These are phyloP conservation scores for Gyromitra esculenta DNA, from an alignment of 2,329 filamentous ascomycete species.

Conservation along the genomic window DNA sequence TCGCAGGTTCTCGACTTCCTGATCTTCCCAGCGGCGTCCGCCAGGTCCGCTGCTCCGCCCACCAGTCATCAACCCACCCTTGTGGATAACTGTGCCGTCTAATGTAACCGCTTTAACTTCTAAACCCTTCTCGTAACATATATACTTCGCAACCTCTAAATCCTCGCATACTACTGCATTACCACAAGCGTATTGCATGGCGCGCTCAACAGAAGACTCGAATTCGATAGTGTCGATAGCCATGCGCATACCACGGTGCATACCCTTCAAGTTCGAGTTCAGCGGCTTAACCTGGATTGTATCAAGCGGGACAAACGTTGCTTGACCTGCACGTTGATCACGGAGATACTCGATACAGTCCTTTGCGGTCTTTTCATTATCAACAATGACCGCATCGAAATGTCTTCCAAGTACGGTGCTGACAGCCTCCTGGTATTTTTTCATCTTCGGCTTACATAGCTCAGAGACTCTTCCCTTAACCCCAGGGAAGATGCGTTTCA, in stretches of 20 bases:
- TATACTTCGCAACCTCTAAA: slow-evolving; percentile 83
- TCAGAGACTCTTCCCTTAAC: slow-evolving; percentile 91
- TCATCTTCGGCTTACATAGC: slow-evolving; percentile 94
- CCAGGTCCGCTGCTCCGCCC: slow-evolving; percentile 81
- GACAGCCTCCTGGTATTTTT: slow-evolving; percentile 93
- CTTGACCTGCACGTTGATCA: slow-evolving; percentile 83
- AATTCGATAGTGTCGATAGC: slow-evolving; percentile 98
- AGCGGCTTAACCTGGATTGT: slow-evolving; percentile 95
- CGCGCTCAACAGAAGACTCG: slow-evolving; percentile 85
- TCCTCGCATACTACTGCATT: slow-evolving; percentile 94
- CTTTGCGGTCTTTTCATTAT: slow-evolving; percentile 91
- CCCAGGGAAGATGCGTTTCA: slow-evolving; percentile 91
- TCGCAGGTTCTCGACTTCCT: slow-evolving; percentile 78
- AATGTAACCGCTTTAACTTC: slow-evolving; percentile 94
- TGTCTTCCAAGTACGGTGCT: slow-evolving; percentile 90
- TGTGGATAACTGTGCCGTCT: slow-evolving; percentile 96
- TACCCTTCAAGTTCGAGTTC: slow-evolving; percentile 88
- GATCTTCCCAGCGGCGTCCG: slow-evolving; percentile 86
- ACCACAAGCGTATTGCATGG: slow-evolving; percentile 93
- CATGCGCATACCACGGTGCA: slow-evolving; percentile 81
- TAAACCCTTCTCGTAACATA: slow-evolving; percentile 84
- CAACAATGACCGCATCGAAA: slow-evolving; percentile 93
- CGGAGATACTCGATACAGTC: slow-evolving; percentile 96
- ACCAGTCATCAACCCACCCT: slow-evolving; percentile 95
- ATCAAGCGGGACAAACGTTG: slow-evolving; percentile 95